Conservation (phyloP, 352 stramenopile genomes). For the Pythium scleroteichum region DNA sequence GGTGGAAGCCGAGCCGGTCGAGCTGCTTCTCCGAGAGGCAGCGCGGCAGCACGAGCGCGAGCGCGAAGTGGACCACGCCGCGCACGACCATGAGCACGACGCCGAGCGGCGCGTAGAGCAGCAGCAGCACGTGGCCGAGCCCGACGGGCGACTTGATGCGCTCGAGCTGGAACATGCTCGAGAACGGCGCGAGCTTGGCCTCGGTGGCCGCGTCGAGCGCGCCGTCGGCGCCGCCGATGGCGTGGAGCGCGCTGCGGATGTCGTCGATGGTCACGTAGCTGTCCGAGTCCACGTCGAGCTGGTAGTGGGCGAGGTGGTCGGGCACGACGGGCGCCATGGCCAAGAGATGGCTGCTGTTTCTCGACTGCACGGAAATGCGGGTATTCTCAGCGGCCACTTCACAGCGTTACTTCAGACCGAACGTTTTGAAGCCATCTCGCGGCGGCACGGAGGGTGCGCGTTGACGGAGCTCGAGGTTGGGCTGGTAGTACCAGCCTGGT, state of each 20-base stretch:
- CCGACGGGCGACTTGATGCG: conserved; percentile 54
- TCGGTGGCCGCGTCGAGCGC: conserved; percentile 20
- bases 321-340: conserved; percentile 12
- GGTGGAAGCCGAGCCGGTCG: conserved; percentile 40
- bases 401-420: not conserved
- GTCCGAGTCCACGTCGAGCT: conserved; percentile 27
- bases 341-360: no score
- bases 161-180: conserved; percentile 68
- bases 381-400: not conserved
- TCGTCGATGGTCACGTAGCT: conserved; percentile 22
- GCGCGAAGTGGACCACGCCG: conserved; percentile 34
- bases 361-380: not conserved
- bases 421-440: no score
- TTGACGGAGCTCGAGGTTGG: no score
- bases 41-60: conserved; percentile 46
- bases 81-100: conserved; percentile 49
- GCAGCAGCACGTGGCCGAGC: conserved; percentile 43
- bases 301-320: conserved; percentile 12
- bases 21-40: conserved; percentile 52
- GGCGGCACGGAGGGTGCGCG: no score
- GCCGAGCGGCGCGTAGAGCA: conserved; percentile 62
- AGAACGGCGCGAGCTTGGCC: conserved; percentile 23
- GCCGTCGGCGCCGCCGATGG: conserved; percentile 20
- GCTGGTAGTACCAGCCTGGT: no score
- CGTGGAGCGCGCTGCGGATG: conserved; percentile 22